phyloP scores from a whole-genome alignment of 73 alveolate species.

The Paramecium sexaurelia region DNA sequence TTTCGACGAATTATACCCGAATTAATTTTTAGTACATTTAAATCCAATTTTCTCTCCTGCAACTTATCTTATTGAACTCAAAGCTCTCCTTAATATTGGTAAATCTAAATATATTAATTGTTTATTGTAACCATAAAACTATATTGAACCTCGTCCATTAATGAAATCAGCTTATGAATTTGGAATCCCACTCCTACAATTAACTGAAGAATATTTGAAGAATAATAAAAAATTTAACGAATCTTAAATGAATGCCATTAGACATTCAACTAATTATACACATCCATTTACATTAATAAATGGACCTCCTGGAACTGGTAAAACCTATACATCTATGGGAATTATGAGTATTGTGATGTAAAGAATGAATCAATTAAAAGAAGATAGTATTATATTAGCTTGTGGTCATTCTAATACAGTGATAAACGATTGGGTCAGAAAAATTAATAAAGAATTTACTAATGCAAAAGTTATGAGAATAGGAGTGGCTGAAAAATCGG shows the following conservation, averaged over 20 bases:
- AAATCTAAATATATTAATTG: background rate
- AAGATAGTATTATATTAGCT: background rate
- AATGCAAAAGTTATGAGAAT: constrained; percentile 12
- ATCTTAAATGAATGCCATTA: background rate
- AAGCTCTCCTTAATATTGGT: background rate
- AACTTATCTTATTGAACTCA: constrained; percentile 4
- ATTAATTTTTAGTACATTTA: background rate
- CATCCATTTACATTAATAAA: constrained; percentile 34
- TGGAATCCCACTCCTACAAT: background rate
- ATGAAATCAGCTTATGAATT: background rate
- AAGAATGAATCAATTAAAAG: background rate
- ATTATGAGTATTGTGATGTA: constrained; percentile 13
- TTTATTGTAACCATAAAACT: background rate
- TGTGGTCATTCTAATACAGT: constrained; percentile 59
- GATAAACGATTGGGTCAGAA: constrained; percentile 44
- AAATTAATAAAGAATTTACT: background rate
- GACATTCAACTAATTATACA: background rate
- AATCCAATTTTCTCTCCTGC: constrained; percentile 38
- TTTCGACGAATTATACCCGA: constrained; percentile 25
- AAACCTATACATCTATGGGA: constrained; percentile 15
- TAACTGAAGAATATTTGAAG: background rate
- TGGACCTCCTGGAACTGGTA: constrained; percentile 60
- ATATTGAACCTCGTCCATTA: background rate
- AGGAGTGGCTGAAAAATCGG: constrained; percentile 18
- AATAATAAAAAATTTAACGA: background rate